Base-by-base conservation (phyloP, 257 asterid species). In the Penstemon eatonii region DNA sequence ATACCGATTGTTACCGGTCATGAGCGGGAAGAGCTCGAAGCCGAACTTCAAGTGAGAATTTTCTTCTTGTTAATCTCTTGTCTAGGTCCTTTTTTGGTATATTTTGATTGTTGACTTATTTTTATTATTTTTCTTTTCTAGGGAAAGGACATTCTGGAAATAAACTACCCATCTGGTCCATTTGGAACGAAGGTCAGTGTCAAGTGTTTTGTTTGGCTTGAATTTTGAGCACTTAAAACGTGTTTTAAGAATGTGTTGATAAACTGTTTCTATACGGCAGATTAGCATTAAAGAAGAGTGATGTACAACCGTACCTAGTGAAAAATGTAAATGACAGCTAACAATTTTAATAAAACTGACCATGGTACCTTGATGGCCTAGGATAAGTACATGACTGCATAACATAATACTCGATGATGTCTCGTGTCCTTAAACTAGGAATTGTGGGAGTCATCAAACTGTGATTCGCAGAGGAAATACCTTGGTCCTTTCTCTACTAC, bases 181-280 rank as follows among this genome's bases (percentile, higher is more conserved):
- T 92, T 92, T 65, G 98, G 98, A 45, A 89, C 98, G 8, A 87
- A 92, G 96, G 96, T 92, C 69, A 75, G 88, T 74, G 36, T 51
- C 13, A 25, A 25, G 33, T 25, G 58, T 67, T 42, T n/a, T 52
- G 5, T 63, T 37, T 47, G 15, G 7, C 53, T 7, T 25, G 19
- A 40, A 40, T 51, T 36, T 40, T n/a, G 56, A 12, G 46, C 53
- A 49, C 13, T 9, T 57, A 7, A 39, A 5, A 61, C 69, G 46
- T 18, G 37, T 18, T 6, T 45, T 60, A 38, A 11, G 64, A 49
- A 43, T 13, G 18, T 15, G 8, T 63, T 37, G 6, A n/a, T 47
- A 61, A 18, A n/a, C 0, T 6, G 11, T 8, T 8, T 7, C 11
- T 6, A 46, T 25, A 25, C 0, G 33, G 33, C 33, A 25, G 33